These are phyloP conservation scores for Mycogone perniciosa DNA, from an alignment of 2,329 filamentous ascomycete genomes.

Conservation along the genomic window DNA sequence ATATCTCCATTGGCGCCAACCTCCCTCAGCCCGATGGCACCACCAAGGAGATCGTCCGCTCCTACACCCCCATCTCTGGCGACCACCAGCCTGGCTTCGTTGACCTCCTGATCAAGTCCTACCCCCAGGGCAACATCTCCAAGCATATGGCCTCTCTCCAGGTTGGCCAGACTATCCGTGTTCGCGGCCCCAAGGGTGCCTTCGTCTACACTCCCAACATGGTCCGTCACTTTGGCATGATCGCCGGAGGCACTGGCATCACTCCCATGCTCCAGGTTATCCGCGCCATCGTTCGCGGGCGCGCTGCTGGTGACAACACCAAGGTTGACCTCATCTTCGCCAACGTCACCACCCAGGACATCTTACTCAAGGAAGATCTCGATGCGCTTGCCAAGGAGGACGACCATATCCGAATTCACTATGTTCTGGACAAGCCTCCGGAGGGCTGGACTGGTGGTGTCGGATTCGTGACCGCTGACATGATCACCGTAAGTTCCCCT, in stretches of 20 bases:
- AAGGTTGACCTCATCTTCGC: conserved; percentile 94
- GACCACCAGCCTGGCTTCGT: conserved; percentile 88
- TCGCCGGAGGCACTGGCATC: conserved; percentile 94
- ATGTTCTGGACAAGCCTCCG: conserved; percentile 93
- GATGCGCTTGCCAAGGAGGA: conserved; percentile 74
- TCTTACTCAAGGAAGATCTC: conserved; percentile 86
- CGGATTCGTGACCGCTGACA: conserved; percentile 90
- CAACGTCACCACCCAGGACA: conserved; percentile 90
- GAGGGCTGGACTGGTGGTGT: conserved; percentile 87
- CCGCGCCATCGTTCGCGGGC: conserved; percentile 79
- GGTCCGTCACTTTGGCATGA: conserved; percentile 95
- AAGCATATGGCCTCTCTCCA: conserved; percentile 79
- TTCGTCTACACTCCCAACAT: conserved; percentile 98
- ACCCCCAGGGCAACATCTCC: conserved; percentile 95
- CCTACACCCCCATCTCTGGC: conserved; percentile 86
- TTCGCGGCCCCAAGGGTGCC: conserved; percentile 91
- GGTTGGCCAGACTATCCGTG: conserved; percentile 81
- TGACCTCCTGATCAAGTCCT: conserved; percentile 96
- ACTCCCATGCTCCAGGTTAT: conserved; percentile 98
- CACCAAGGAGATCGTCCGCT: conserved; percentile 78
- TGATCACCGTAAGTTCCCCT: conserved; percentile 67
- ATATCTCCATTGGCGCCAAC: conserved; percentile 89
- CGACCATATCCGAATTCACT: conserved; percentile 77
- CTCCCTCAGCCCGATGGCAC: conserved; percentile 62
- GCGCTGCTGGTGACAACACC: conserved; percentile 73